Base-by-base conservation (phyloP, 805 yeast genomes). In the Metschnikowia matae region DNA sequence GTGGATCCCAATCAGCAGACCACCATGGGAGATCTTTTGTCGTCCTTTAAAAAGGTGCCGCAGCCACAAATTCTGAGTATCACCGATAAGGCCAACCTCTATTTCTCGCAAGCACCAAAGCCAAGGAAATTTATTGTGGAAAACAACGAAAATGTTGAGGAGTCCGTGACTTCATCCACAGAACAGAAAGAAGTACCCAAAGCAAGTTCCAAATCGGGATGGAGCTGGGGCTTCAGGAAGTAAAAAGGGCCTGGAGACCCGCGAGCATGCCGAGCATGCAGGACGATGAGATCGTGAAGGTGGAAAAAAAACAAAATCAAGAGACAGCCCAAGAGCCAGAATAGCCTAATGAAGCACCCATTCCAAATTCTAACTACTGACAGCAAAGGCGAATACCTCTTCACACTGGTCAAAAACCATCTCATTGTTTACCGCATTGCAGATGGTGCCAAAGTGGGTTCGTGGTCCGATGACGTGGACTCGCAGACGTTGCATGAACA, bases 401-500 rank as follows among this genome's bases (percentile, higher is more conserved):
- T 79, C 65, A 77, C 80, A 1, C 73, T 85, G 1, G 76, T 80
- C 3, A 82, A 84, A 59, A 84, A 83, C 60, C 69, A 75, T 36
- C 67, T 87, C n/a, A 75, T 78, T 51, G 85, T 75, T 3, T 84
- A 77, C 60, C 68, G 71, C 44, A 48, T 73, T 1, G 54, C 57
- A 1, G 60, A 63, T 8, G 79, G 81, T 1, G 60, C 64, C 17
- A 59, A 72, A 21, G 58, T 79, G n/a, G 88, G 87, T 1, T 62
- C 70, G 33, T 87, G 92, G 91, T 61, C 68, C 14, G 94, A 87
- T 65, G 74, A 73, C 5, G 71, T 79, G 32, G 85, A 81, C 57
- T 66, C 78, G 48, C 75, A 77, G 61, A 77, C 75, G 55, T 80
- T 77, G 53, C 80, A 79, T 47, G 68, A 69, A 45, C 75, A 70